Evolutionary conservation across 495 filamentous ascomycete species (phyloP), one percentile per base, ranked within the genome.

Genomic region (Alectoria sarmentosa): DNA sequence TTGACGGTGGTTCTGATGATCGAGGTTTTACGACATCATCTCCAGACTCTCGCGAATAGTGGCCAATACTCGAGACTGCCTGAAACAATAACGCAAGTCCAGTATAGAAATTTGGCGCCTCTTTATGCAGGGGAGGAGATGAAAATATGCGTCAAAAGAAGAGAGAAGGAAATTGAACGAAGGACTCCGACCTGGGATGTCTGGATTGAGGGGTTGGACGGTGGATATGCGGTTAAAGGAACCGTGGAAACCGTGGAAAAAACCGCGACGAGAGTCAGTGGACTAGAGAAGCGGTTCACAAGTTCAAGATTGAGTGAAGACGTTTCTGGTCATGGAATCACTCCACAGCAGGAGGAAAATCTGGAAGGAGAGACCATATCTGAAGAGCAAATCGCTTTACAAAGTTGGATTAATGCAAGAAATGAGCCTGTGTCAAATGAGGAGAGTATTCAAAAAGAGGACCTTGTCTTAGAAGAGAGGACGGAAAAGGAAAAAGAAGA

Each of bases 71-170:
- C 28, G 7, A 34, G 30, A 55, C 1, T 13, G 1, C 60, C 64
- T 37, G 60, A 69, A 46, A 61, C 71, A 23, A 74, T 89, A 32
- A 74, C 70, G 63, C 72, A 71, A 1, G 80, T 98, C 49, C 81
- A 89, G 48, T 98, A 97, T 71, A 83, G 81, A 37, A 96, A 96
- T 71, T 66, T 96, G n/a, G 83, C 88, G 23, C 90, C 93, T 52
- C 75, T 98, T 21, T 93, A 88, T 76, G 87, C 83, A 4, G 82
- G 83, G 30, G 88, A 95, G 72, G 71, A 81, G 49, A 71, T 90
- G 72, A 77, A 66, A 14, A 73, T 91, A 17, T 90, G 88, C 67
- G 73, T 82, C 3, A 81, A 60, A 49, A 62, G 58, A 62, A 64
- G 69, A 26, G 68, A 48, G 38, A 28, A 55, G 28, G 69, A 60